phyloP scores from a whole-genome alignment of 495 filamentous ascomycete genomes.

The Penicillium pulvis region DNA sequence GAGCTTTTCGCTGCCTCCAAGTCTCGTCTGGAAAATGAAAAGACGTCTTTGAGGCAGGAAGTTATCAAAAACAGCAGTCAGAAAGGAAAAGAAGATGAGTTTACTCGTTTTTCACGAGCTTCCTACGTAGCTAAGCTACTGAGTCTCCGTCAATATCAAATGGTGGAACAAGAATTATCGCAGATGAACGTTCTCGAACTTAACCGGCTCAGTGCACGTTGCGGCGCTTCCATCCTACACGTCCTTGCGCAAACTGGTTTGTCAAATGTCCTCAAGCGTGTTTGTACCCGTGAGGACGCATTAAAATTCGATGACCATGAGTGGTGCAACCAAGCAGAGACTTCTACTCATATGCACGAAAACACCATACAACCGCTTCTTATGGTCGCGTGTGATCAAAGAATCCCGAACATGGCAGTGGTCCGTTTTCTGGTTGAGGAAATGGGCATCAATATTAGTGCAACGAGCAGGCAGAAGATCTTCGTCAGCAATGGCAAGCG shows the following conservation, averaged over 20 bases:
- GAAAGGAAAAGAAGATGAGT: background rate
- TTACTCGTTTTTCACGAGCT: background rate
- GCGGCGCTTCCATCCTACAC: background rate
- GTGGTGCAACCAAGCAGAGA: background rate
- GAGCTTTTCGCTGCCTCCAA: background rate
- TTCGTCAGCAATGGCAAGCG: background rate
- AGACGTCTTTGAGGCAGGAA: background rate
- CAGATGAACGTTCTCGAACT: background rate
- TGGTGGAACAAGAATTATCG: background rate
- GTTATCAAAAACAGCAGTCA: background rate
- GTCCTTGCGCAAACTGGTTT: background rate
- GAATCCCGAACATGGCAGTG: background rate
- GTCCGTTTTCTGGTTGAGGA: background rate
- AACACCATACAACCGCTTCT: background rate
- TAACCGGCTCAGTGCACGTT: background rate
- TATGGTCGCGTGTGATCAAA: background rate
- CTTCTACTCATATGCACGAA: background rate
- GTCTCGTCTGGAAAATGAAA: background rate
- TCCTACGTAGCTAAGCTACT: background rate
- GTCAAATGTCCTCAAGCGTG: background rate
- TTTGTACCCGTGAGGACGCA: background rate
- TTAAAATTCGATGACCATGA: background rate
- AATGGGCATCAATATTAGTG: background rate
- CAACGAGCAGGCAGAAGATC: background rate
- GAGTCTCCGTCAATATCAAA: background rate